Conservation (phyloP, 768 basidiomycete species). For the Leucosporidium yakuticum region DNA sequence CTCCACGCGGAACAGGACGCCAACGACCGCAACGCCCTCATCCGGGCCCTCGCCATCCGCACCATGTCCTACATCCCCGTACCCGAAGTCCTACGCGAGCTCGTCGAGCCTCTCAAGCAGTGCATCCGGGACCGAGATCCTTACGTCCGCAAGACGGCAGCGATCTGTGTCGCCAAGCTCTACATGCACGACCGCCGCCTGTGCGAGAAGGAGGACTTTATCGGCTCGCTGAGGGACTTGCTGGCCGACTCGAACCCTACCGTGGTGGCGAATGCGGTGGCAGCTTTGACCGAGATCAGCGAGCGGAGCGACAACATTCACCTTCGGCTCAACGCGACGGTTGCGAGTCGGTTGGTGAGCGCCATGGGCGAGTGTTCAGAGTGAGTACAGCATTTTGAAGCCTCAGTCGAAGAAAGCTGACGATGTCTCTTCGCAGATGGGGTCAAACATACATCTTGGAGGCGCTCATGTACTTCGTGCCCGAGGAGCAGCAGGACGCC, state of each 20-base stretch:
- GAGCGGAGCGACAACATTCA: slow-evolving; percentile 91
- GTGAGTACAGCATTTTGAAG: slow-evolving; percentile 52
- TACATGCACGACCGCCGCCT: slow-evolving; percentile 80
- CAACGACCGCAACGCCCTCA: slow-evolving; percentile 89
- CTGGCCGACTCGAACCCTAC: slow-evolving; percentile 92
- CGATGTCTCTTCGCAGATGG: slow-evolving; percentile 59
- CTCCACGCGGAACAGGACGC: slow-evolving; percentile 64
- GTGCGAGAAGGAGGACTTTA: slow-evolving; percentile 84
- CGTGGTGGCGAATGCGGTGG: slow-evolving; percentile 94
- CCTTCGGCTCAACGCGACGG: slow-evolving; percentile 77
- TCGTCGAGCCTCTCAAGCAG: slow-evolving; percentile 84
- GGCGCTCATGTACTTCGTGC: slow-evolving; percentile 87
- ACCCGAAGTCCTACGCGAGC: slow-evolving; percentile 68
- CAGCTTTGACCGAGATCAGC: slow-evolving; percentile 91
- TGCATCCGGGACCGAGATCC: slow-evolving; percentile 90
- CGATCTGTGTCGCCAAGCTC: slow-evolving; percentile 93
- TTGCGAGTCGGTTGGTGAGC: slow-evolving; percentile 80
- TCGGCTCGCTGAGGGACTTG: slow-evolving; percentile 81
- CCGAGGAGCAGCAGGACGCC: slow-evolving; percentile 77
- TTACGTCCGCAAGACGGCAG: slow-evolving; percentile 97
- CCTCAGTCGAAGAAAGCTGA: slow-evolving; percentile 6
- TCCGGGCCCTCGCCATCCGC: slow-evolving; percentile 91
- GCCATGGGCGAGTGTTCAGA: slow-evolving; percentile 95
- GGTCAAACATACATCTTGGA: slow-evolving; percentile 98
- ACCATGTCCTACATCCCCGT: slow-evolving; percentile 99